These are phyloP conservation scores for Hypoxylon cercidicola DNA, from an alignment of 495 filamentous ascomycete genomes.

Conservation along the genomic window DNA sequence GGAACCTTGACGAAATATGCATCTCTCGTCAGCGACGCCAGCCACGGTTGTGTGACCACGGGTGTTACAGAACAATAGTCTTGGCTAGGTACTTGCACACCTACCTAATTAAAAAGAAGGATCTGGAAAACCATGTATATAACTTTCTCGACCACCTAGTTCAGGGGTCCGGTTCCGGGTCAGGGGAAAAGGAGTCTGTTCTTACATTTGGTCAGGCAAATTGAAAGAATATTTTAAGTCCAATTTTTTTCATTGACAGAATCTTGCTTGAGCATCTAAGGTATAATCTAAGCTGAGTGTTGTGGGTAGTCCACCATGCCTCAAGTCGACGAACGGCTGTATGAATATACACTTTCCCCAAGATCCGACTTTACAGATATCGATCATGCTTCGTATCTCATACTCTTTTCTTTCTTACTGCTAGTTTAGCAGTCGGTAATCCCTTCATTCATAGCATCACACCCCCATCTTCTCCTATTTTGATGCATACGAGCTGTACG, in stretches of 20 bases:
- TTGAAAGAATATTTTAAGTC: too few relatives aligned
- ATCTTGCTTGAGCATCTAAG: constrained; percentile 7
- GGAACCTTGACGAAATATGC: constrained; percentile 85
- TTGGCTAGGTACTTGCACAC: background rate
- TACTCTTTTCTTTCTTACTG: background rate
- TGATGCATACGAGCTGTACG: constrained; percentile 1
- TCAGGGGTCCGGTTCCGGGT: too few relatives aligned
- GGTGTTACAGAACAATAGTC: constrained; percentile 23
- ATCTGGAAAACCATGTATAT: too few relatives aligned
- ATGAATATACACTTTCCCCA: background rate
- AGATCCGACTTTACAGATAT: background rate
- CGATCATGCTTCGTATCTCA: background rate
- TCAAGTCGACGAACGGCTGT: constrained; percentile 3
- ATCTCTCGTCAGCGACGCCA: constrained; percentile 74
- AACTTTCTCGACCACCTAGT: too few relatives aligned
- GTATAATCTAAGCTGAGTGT: constrained; percentile 1
- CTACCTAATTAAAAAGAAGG: background rate
- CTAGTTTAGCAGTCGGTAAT: background rate
- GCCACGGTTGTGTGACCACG: constrained; percentile 84
- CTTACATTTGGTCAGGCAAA: too few relatives aligned
- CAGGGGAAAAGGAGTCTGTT: too few relatives aligned
- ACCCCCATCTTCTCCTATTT: background rate
- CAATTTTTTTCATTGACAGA: too few relatives aligned
- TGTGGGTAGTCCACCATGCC: too few relatives aligned
- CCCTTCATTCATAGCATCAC: constrained; percentile 6